These are phyloP conservation scores for Erodium moschatum DNA, from an alignment of 441 rosid species.

Conservation along the genomic window DNA sequence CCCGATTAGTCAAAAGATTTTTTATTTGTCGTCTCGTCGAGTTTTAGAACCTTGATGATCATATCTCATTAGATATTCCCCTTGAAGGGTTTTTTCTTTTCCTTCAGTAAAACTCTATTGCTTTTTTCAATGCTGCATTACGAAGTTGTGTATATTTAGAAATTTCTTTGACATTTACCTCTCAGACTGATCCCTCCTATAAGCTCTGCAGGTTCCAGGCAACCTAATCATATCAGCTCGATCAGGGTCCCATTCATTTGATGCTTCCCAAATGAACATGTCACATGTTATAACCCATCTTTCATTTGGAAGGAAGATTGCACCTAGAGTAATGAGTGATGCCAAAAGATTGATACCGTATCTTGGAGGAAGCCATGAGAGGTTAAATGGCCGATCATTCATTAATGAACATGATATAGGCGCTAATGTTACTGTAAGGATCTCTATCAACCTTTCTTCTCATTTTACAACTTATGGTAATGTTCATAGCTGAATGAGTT, in stretches of 20 bases:
- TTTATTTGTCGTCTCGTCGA: no score
- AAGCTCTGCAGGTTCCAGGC: constrained; percentile 78
- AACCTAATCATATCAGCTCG: constrained; percentile 78
- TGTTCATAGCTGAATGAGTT: neutral
- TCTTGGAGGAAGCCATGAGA: constrained; percentile 77
- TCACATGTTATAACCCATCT: constrained; percentile 82
- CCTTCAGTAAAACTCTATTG: neutral
- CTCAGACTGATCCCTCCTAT: constrained; percentile 8
- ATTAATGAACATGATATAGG: constrained; percentile 63
- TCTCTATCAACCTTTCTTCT: neutral
- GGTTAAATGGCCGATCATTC: constrained; percentile 67
- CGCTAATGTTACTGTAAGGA: constrained; percentile 94
- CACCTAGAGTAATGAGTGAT: constrained; percentile 50
- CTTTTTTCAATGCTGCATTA: constrained; percentile 1
- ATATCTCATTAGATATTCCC: neutral
- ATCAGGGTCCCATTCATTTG: constrained; percentile 88
- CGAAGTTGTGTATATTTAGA: neutral
- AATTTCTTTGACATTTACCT: neutral
- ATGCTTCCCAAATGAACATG: constrained; percentile 83
- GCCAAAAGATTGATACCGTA: constrained; percentile 61
- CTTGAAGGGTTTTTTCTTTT: neutral
- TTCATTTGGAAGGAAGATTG: constrained; percentile 66
- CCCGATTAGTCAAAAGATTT: no score
- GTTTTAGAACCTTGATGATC: neutral
- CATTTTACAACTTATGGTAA: constrained; percentile 14